Evolutionary conservation across 2,329 filamentous ascomycete genomes (phyloP).

Genomic region (Hypoxylon sp.): DNA sequence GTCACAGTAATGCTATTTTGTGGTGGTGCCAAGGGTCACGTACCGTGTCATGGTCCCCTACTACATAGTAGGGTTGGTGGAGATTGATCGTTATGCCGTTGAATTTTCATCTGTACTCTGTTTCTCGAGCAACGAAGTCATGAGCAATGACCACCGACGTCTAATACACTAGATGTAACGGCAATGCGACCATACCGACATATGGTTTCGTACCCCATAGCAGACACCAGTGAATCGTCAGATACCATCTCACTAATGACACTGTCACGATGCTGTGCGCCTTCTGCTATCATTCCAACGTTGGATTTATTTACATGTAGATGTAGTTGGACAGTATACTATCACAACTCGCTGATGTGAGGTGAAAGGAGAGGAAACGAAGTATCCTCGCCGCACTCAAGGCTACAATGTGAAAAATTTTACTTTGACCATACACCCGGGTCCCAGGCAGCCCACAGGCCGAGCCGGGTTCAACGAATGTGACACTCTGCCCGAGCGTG

Average conservation of each 20-base stretch:
- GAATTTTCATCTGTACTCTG: constrained; percentile 12
- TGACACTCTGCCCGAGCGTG: constrained; percentile 32
- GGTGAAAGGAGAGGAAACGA: constrained; percentile 11
- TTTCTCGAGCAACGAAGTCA: constrained; percentile 3
- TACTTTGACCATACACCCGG: constrained; percentile 42
- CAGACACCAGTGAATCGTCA: constrained; percentile 17
- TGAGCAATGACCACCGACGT: constrained; percentile 34
- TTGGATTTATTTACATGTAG: neutral
- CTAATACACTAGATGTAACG: constrained; percentile 39
- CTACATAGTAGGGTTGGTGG: constrained; percentile 31
- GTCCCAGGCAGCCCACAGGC: constrained; percentile 31
- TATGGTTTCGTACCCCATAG: constrained; percentile 16
- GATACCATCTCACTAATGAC: constrained; percentile 11
- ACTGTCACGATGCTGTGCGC: constrained; percentile 18
- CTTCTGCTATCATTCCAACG: constrained; percentile 2
- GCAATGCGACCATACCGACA: constrained; percentile 29
- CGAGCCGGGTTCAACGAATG: constrained; percentile 39
- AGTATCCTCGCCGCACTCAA: neutral
- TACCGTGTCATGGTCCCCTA: constrained; percentile 22
- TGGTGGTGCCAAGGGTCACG: constrained; percentile 28
- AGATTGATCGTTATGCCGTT: constrained; percentile 32
- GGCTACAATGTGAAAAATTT: neutral
- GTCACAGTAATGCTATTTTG: constrained; percentile 39
- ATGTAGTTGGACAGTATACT: constrained; percentile 7
- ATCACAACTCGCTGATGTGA: constrained; percentile 21